A percentile compares a stretch with the other conserved stretches of the same genome.
phyloP scores from a whole-genome alignment of 192 early-diverging fungal genomes.

The Spizellomyces punctatus region DNA sequence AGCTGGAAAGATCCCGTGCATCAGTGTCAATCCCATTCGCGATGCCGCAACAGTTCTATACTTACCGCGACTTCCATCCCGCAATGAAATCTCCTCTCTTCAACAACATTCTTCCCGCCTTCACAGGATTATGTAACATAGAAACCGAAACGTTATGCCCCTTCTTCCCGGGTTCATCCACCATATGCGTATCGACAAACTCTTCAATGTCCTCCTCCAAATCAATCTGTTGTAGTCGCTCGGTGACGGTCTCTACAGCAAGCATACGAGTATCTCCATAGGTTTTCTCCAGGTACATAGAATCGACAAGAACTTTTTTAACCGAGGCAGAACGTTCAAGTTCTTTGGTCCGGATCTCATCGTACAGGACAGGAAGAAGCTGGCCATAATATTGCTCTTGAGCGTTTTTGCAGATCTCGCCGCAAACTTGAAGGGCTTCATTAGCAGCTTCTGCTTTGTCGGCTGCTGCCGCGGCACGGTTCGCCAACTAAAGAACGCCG shows the following conservation, averaged over 20 bases:
- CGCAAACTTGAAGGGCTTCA: conserved; percentile 40
- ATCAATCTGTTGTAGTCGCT: conserved; percentile 32
- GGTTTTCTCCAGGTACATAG: conserved; percentile 36
- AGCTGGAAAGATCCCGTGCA: background rate
- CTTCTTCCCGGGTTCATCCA: conserved; percentile 26
- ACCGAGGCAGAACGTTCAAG: conserved; percentile 18
- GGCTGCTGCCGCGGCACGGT: conserved; percentile 28
- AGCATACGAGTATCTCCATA: conserved; percentile 22
- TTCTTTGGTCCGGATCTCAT: conserved; percentile 24
- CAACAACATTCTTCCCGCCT: conserved; percentile 38
- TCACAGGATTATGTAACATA: conserved; percentile 22
- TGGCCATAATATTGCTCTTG: conserved; percentile 47
- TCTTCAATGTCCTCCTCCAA: conserved; percentile 32
- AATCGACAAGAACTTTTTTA: conserved; percentile 37
- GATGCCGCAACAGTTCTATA: too few relatives aligned
- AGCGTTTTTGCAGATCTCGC: conserved; percentile 37
- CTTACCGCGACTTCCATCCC: conserved; percentile 36
- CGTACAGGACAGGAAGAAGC: conserved; percentile 38
- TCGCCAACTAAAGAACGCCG: conserved; percentile 20
- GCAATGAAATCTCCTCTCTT: conserved; percentile 44
- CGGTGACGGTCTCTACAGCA: conserved; percentile 29
- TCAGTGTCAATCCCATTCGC: too few relatives aligned
- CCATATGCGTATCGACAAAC: conserved; percentile 33
- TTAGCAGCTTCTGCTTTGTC: conserved; percentile 44
- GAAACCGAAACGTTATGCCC: conserved; percentile 26